phyloP scores from a whole-genome alignment of 495 filamentous ascomycete species.

The Tuber borchii region DNA sequence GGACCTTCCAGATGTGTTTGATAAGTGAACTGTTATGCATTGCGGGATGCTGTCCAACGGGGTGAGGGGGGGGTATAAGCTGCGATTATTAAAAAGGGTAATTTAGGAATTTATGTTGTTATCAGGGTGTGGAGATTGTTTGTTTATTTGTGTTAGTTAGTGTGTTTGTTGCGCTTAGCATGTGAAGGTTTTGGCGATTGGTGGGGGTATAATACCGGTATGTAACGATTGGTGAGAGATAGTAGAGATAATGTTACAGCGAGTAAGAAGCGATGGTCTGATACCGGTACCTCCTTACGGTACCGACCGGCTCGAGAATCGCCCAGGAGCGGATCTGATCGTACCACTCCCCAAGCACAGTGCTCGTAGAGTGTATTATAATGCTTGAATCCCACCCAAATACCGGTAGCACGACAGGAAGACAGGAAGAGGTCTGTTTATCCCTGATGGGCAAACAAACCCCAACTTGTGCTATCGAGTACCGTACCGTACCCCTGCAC shows the following conservation, averaged over 20 bases:
- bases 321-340: too few relatives aligned
- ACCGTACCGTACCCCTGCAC: too few relatives aligned
- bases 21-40: not conserved
- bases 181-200: not conserved
- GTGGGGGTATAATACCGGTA: not conserved
- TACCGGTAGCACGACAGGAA: not conserved
- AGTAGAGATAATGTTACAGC: too few relatives aligned
- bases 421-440: not conserved
- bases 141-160: not conserved
- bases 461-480: too few relatives aligned
- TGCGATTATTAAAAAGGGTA: not conserved
- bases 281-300: too few relatives aligned
- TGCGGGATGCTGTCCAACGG: not conserved
- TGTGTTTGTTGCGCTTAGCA: not conserved
- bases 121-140: not conserved
- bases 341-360: too few relatives aligned
- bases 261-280: too few relatives aligned
- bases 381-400: too few relatives aligned
- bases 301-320: too few relatives aligned
- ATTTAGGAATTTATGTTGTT: not conserved
- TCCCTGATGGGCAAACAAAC: too few relatives aligned
- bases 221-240: not conserved
- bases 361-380: too few relatives aligned
- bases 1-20: not conserved
- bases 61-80: not conserved